These are phyloP conservation scores for Tuber aestivum DNA, from an alignment of 495 filamentous ascomycete genomes.

Conservation along the genomic window DNA sequence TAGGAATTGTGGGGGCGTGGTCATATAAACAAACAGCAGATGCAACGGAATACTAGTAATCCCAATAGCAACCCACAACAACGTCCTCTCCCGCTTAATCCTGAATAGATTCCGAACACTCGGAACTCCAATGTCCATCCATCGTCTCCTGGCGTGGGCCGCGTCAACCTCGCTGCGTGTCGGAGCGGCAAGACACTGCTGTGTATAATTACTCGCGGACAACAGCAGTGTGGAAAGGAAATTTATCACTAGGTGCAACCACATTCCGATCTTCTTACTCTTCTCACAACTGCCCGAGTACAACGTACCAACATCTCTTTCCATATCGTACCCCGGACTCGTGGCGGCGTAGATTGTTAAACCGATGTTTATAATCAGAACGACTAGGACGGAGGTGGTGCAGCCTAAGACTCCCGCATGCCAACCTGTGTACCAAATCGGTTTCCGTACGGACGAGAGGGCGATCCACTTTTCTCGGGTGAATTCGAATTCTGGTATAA, in stretches of 20 bases:
- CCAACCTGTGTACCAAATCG: not conserved
- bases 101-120: slow-evolving; percentile 10
- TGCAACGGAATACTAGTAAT: slow-evolving; percentile 8
- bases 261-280: not conserved
- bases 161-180: slow-evolving; percentile 11
- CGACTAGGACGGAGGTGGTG: not conserved
- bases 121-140: slow-evolving; percentile 17
- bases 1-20: not conserved
- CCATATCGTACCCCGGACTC: not conserved
- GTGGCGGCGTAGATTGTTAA: not conserved
- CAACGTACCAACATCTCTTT: not conserved
- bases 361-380: slow-evolving; percentile 5
- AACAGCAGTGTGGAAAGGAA: slow-evolving; percentile 1
- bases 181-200: slow-evolving; percentile 14
- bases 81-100: not conserved
- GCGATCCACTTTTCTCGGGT: not conserved
- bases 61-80: slow-evolving; percentile 6
- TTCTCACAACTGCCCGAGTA: slow-evolving; percentile 9
- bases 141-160: slow-evolving; percentile 12
- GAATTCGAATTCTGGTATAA: not conserved
- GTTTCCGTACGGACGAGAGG: not conserved
- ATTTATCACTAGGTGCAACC: slow-evolving; percentile 6
- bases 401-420: not conserved
- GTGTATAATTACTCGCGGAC: slow-evolving; percentile 11
- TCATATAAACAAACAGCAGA: slow-evolving; percentile 10